Evolutionary conservation across 2,329 filamentous ascomycete genomes (phyloP), one percentile per base, ranked within the genome.

Genomic region (Calonectria ilicicola): DNA sequence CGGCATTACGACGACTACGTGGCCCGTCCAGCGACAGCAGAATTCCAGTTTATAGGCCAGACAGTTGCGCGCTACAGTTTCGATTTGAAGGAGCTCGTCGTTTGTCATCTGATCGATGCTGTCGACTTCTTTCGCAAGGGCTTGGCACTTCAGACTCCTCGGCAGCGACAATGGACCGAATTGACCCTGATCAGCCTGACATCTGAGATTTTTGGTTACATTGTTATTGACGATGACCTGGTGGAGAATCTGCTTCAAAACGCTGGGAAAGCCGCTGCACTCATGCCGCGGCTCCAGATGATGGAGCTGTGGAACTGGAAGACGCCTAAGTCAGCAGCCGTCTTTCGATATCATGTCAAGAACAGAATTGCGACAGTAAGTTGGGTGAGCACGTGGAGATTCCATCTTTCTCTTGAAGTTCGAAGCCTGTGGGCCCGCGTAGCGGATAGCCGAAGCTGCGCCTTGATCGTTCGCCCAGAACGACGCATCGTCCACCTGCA

Each of bases 261-360:
- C 14, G 53, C 53, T 58, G 32, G n/a, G 12, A 29, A 38, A 26
- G 32, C 53, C 32, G 53, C 53, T 26, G 35, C 53, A 23, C 32
- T n/a, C 53, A 58, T 58, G 53, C 32, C 53, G 12, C 32, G 17
- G 53, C 53, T 58, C 32, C 27, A 58, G 7, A 23, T 21, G 5
- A 40, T 58, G 53, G 53, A 58, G 53, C 32, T 58, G 9, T 58
- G 53, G 53, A 58, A 58, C n/a, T 58, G 14, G 29, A 58, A 58
- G 53, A 17, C 32, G 19, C 14, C 9, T 32, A 14, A 40, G 1
- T n/a, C n/a, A n/a, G 53, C 53, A 2, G 32, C 32, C n/a, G 53
- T 40, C 32, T 58, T 58, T 38, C 29, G 53, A 6, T 58, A 58
- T 14, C 35, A 58, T 38, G 12, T 23, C 53, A 6, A 58, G n/a